These are phyloP conservation scores for Oemleria cerasiformis DNA, from an alignment of 306 rosid species.

Conservation along the genomic window DNA sequence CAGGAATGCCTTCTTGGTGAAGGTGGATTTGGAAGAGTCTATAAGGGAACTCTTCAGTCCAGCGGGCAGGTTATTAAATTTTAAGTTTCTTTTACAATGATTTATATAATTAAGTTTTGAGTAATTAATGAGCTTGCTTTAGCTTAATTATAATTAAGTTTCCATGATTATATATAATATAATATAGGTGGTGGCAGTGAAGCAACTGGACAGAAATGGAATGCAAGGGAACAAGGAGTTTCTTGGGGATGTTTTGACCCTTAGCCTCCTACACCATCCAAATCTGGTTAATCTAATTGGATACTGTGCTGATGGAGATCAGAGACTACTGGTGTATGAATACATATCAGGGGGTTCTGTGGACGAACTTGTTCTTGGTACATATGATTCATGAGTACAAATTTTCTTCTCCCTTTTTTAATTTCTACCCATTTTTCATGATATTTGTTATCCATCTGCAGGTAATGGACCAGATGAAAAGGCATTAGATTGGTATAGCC, in stretches of 20 bases:
- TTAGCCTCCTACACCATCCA: conserved; percentile 67
- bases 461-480: conserved; percentile 33
- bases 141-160: no score
- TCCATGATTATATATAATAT: no score
- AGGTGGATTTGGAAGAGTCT: conserved; percentile 94
- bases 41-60: conserved; percentile 64
- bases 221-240: conserved; percentile 71
- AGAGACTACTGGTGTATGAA: conserved; percentile 84
- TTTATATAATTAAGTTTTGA: no score
- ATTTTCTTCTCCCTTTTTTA: not conserved
- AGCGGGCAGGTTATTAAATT: conserved; percentile 56
- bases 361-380: conserved; percentile 68
- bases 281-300: conserved; percentile 75
- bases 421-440: no score
- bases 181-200: conserved; percentile 80
- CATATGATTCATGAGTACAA: no score
- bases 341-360: conserved; percentile 59
- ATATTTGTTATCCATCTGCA: conserved; percentile 22
- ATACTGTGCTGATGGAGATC: conserved; percentile 95
- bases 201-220: conserved; percentile 89
- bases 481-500: conserved; percentile 64
- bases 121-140: no score
- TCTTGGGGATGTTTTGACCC: conserved; percentile 56
- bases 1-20: conserved; percentile 84
- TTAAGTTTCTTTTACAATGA: not conserved